Conservation (phyloP, 305 asterid species). For the Vinca major region DNA sequence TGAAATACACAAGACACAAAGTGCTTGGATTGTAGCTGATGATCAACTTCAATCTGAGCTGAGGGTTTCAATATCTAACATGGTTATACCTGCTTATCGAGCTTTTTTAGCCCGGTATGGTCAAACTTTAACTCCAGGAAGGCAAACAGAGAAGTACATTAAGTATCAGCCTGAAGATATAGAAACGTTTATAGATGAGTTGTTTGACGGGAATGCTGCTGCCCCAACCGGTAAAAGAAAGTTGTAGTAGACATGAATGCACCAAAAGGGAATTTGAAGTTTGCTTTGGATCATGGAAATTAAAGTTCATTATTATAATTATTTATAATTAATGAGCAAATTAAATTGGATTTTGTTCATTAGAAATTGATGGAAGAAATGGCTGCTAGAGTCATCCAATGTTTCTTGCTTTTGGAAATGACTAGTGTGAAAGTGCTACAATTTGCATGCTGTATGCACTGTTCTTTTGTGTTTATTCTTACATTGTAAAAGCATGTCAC, state of each 20-base stretch:
- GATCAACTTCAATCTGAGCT: constrained; percentile 95
- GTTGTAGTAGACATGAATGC: neutral
- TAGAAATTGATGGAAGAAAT: no score
- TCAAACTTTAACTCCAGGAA: constrained; percentile 64
- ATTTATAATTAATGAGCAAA: no score
- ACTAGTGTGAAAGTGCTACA: no score
- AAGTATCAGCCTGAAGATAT: constrained; percentile 81
- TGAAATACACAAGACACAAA: constrained; percentile 73
- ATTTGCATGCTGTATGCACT: no score
- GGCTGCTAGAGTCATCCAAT: no score
- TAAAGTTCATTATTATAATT: no score
- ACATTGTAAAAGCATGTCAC: no score
- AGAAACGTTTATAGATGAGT: constrained; percentile 58
- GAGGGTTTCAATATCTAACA: constrained; percentile 73
- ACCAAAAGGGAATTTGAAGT: no score
- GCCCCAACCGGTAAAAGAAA: constrained; percentile 12
- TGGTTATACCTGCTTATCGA: constrained; percentile 92
- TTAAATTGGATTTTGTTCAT: no score
- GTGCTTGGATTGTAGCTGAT: constrained; percentile 74
- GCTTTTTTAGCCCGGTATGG: constrained; percentile 79
- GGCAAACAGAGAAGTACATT: constrained; percentile 87
- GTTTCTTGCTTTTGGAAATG: no score
- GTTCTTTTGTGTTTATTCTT: no score
- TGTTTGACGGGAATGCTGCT: constrained; percentile 58
- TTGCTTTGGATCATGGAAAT: no score